Conservation (phyloP, 768 basidiomycete species). For the Tylopilus intermedius region DNA sequence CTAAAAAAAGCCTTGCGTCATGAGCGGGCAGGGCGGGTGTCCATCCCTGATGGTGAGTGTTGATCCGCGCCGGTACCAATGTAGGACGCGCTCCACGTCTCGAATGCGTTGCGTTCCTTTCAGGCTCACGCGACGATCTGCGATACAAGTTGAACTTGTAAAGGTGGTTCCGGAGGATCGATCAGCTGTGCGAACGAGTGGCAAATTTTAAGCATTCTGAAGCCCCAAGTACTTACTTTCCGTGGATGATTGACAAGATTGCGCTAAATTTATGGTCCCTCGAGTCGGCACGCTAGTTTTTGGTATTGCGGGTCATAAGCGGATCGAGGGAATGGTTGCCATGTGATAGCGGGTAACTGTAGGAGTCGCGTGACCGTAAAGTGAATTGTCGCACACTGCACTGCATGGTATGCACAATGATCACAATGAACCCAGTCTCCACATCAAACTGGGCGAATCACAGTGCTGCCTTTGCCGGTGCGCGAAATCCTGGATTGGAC, state of each 20-base stretch:
- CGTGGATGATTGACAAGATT: background rate
- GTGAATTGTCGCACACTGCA: background rate
- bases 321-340: background rate
- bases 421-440: background rate
- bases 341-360: background rate
- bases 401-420: background rate
- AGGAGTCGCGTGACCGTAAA: conserved; percentile 4
- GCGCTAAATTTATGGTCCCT: background rate
- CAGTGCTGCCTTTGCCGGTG: background rate
- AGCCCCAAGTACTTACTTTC: background rate
- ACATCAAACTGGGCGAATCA: background rate
- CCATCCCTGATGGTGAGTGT: background rate
- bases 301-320: background rate
- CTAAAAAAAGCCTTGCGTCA: background rate
- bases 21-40: background rate
- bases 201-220: background rate
- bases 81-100: too few species aligned
- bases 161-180: background rate
- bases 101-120: too few species aligned
- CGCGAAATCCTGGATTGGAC: background rate
- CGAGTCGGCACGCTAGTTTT: conserved; percentile 1
- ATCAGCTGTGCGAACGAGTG: background rate
- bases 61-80: too few species aligned
- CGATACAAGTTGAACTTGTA: background rate
- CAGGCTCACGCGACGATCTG: background rate